A percentile compares a stretch with the other conserved stretches of the same genome.
Evolutionary conservation across 2,329 filamentous ascomycete species (phyloP).

Genomic region (Penicillium sp.): DNA sequence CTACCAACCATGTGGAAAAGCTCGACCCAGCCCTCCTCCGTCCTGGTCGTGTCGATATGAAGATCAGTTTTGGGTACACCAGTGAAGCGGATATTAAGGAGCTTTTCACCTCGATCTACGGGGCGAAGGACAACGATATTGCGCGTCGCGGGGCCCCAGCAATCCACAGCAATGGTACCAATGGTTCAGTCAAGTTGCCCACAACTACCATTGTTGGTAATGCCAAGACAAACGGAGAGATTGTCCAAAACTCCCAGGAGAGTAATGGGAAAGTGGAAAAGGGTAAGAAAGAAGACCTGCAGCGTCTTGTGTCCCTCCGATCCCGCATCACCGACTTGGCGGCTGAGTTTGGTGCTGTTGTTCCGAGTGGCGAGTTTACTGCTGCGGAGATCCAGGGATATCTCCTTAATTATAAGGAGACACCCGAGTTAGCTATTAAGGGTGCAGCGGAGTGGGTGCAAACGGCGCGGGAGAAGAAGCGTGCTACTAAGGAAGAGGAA

Average conservation of each 20-base stretch:
- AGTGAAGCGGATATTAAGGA: constrained; percentile 37
- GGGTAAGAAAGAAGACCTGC: neutral
- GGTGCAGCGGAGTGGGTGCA: constrained; percentile 33
- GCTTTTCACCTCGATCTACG: constrained; percentile 42
- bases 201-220: neutral
- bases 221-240: constrained; percentile 2
- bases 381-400: constrained; percentile 45
- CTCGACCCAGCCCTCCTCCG: constrained; percentile 64
- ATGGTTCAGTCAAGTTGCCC: neutral
- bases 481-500: constrained; percentile 11
- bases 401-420: constrained; percentile 37
- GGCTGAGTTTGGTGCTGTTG: constrained; percentile 29
- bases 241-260: neutral
- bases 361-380: constrained; percentile 37
- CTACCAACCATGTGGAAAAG: constrained; percentile 64
- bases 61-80: constrained; percentile 55
- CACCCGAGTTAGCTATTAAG: constrained; percentile 32
- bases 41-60: constrained; percentile 65
- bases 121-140: constrained; percentile 31
- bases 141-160: constrained; percentile 10
- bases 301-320: constrained; percentile 12
- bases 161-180: constrained; percentile 4
- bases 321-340: constrained; percentile 27
- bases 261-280: neutral
- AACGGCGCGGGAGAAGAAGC: constrained; percentile 26